Evolutionary conservation across 2,329 filamentous ascomycete species (phyloP), one percentile per base, ranked within the genome.

Genomic region (Aspergillus quadricinctus): DNA sequence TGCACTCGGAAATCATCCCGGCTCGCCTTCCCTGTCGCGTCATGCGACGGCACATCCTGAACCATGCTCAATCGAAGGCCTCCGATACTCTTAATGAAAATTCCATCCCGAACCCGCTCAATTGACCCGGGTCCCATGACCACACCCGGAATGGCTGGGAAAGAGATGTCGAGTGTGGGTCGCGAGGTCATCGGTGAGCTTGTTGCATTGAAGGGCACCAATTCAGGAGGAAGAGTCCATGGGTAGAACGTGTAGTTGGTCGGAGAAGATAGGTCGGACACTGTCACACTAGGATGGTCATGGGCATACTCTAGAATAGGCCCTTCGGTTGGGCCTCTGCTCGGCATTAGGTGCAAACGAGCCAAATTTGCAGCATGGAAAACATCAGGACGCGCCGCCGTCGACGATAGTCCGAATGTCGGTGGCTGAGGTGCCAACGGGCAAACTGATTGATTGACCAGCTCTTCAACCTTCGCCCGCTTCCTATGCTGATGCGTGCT

Each of bases 321-420:
- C 10, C 80, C 82, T 28, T 89, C 84, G 2, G 83, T 76, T 54
- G 85, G 85, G 21, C 77, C 74, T 48, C 73, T 72, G 21, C 69
- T 77, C 4, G 89, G 88, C 67, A 90, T 88, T 40, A 88, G 80
- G 69, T 96, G 88, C 28, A 97, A 78, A 49, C 90, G 86, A 28
- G 92, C 89, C 61, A 97, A 82, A 60, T 87, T 90, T 21, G 92
- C 90, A 5, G 93, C 92, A 67, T 96, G 92, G 72, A 92, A 99
- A 8, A 97, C 77, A 68, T 97, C 92, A 0, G 81, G 74, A 49
- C 93, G 84, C 8, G 90, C 87, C 45, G 92, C 90, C 3, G 89
- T 90, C 11, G 86, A 84, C 5, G 93, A 97, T 6, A 90, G 83
- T 1, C 86, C 88, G 43, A 97, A 81, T 0, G 87, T 85, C 3